phyloP scores from a whole-genome alignment of 2,329 filamentous ascomycete genomes.

The Eutypella sp. region DNA sequence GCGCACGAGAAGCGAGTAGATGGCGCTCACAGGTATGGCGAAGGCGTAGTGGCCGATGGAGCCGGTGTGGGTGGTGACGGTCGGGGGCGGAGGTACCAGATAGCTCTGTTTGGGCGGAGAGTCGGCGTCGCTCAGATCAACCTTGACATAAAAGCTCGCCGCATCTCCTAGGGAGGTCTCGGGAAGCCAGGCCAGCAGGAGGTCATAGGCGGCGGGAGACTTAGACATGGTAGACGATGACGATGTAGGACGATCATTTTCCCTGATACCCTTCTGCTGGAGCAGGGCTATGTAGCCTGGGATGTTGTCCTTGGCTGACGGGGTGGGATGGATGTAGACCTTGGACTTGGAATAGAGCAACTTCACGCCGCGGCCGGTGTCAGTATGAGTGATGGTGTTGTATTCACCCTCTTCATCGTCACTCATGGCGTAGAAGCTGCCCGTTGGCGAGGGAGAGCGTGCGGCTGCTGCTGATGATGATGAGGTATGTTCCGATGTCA shows the following conservation, averaged over 20 bases:
- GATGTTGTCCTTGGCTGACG: slow-evolving; percentile 93
- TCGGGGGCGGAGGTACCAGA: slow-evolving; percentile 86
- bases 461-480: no score
- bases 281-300: slow-evolving; percentile 87
- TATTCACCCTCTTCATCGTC: slow-evolving; percentile 96
- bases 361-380: slow-evolving; percentile 79
- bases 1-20: slow-evolving; percentile 85
- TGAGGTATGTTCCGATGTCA: slow-evolving; percentile 28
- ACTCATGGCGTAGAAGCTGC: slow-evolving; percentile 91
- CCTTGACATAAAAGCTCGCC: slow-evolving; percentile 87
- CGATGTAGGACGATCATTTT: slow-evolving; percentile 34
- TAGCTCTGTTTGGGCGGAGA: slow-evolving; percentile 81
- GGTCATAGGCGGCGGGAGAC: slow-evolving; percentile 57
- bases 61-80: slow-evolving; percentile 69
- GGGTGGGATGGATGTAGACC: slow-evolving; percentile 94
- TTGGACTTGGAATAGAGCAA: slow-evolving; percentile 96
- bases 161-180: slow-evolving; percentile 83
- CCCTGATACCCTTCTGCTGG: slow-evolving; percentile 67
- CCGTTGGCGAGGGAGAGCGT: slow-evolving; percentile 64
- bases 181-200: slow-evolving; percentile 89
- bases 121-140: slow-evolving; percentile 78
- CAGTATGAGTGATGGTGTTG: slow-evolving; percentile 81
- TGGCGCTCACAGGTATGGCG: slow-evolving; percentile 80
- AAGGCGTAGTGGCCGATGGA: slow-evolving; percentile 81
- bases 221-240: slow-evolving; percentile 35